Evolutionary conservation across 2,329 filamentous ascomycete genomes (phyloP).

Genomic region (Torrubiellomyces zombiae): DNA sequence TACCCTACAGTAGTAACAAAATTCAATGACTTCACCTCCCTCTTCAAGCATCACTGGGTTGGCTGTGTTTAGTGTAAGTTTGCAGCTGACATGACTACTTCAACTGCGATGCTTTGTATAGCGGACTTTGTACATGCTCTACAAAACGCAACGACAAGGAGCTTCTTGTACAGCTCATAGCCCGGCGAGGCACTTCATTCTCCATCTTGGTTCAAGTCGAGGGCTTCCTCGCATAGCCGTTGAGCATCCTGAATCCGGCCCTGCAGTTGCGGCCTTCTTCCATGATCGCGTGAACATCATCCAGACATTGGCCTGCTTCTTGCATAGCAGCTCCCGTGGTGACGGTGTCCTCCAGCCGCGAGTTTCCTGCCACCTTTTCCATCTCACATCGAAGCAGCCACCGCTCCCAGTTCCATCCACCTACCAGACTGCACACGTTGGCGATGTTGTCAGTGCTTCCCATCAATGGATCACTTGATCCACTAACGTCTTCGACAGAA

Average conservation of each 20-base stretch:
- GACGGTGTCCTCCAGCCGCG: conserved; percentile 35
- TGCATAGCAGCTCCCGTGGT: conserved; percentile 32
- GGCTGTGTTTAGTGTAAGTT: too few relatives aligned
- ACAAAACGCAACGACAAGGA: too few relatives aligned
- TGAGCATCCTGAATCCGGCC: conserved; percentile 43
- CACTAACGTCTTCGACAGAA: conserved; percentile 21
- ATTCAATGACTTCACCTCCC: too few relatives aligned
- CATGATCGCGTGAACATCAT: conserved; percentile 41
- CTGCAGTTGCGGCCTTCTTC: conserved; percentile 45
- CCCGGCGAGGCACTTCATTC: too few relatives aligned
- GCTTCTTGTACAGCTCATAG: too few relatives aligned
- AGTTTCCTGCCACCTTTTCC: conserved; percentile 59
- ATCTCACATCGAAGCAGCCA: conserved; percentile 82
- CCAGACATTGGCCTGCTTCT: conserved; percentile 42
- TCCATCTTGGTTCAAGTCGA: conserved; percentile 7
- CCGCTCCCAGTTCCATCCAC: conserved; percentile 86
- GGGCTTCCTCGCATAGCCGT: conserved; percentile 49
- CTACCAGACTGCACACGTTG: conserved; percentile 64
- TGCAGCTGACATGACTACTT: too few relatives aligned
- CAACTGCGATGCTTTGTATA: too few relatives aligned
- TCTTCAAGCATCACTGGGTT: too few relatives aligned
- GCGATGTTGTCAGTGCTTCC: conserved; percentile 59
- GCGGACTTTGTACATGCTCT: too few relatives aligned
- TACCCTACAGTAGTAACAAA: conserved; percentile 3
- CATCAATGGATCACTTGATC: conserved; percentile 35